Evolutionary conservation across 306 rosid species (phyloP), one percentile per base, ranked within the genome.

Genomic region (Lupinus albus): DNA sequence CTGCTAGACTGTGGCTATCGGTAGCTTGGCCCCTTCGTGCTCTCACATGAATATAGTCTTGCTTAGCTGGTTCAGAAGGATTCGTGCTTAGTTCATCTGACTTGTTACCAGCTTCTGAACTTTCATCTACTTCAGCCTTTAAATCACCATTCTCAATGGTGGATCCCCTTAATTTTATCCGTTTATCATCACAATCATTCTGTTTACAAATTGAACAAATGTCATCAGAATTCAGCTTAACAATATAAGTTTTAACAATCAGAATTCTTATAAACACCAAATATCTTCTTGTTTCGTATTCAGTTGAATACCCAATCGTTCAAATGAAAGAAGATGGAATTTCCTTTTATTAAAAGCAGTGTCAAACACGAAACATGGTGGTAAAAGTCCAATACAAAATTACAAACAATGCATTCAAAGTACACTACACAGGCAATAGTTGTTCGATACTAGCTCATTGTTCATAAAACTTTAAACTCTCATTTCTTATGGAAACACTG

Each of bases 1-100:
- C 97, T 16, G 95, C 97, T 25, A 91, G 82, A 76, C 97, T 88
- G 82, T 91, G 97, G 80, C 91, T 91, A 79, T 91, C 97, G 3
- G 97, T 91, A 48, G 97, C 97, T 85, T 91, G 96, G 75, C 97
- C 97, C 77, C 97, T 81, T 80, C 96, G 83, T 16, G 94, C 97
- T 83, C 97, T 83, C 61, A 91, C 97, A 65, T 91, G 97, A 76
- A 91, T 91, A 78, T 81, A 91, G 63, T 88, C 97, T 64, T 70
- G 88, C 79, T 91, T 91, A 5, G 96, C 86, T 10, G 94, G 87
- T 61, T 86, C 96, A 3, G 88, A 73, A 59, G 82, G 84, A 51
- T 84, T 77, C 21, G 68, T 57, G 20, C 64, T 74, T 68, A 73
- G 73, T 54, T 86, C 87, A 52, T 74, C 77, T 25, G 80, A 69